Conservation (phyloP, 352 stramenopile genomes). For the Phytophthora pluvialis region DNA sequence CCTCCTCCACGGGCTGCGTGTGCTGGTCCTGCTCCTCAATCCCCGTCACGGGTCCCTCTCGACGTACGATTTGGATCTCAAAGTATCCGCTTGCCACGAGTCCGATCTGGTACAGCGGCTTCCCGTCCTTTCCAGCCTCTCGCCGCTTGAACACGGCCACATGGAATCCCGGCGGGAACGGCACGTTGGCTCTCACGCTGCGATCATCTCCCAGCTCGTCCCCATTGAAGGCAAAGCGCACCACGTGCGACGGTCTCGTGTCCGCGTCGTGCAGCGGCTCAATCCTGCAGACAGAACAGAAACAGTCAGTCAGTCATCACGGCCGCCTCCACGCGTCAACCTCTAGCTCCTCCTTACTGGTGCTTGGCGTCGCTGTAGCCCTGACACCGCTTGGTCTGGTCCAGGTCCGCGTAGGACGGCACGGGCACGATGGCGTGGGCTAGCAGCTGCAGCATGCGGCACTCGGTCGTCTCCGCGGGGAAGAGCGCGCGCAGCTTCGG, state of each 20-base stretch:
- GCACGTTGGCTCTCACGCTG: conserved; percentile 74
- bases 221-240: conserved; percentile 60
- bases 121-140: background rate
- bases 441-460: conserved; percentile 74
- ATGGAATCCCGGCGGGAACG: conserved; percentile 65
- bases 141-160: conserved; percentile 55
- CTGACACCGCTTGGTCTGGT: conserved; percentile 46
- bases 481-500: conserved; percentile 43
- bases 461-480: conserved; percentile 48
- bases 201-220: conserved; percentile 67
- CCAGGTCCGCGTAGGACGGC: conserved; percentile 66
- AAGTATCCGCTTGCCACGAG: conserved; percentile 76
- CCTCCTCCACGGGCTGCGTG: conserved; percentile 18
- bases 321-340: background rate
- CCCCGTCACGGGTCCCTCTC: conserved; percentile 17
- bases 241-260: conserved; percentile 38
- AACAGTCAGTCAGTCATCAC: background rate
- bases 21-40: background rate
- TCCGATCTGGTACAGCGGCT: conserved; percentile 53
- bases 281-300: conserved; percentile 24
- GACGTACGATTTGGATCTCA: conserved; percentile 68
- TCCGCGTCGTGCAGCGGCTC: conserved; percentile 33
- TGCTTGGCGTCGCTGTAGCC: conserved; percentile 50
- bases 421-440: conserved; percentile 68
- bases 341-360: conserved; percentile 32